phyloP scores from a whole-genome alignment of 352 stramenopile species.

The Thalassiosira mediterranea region DNA sequence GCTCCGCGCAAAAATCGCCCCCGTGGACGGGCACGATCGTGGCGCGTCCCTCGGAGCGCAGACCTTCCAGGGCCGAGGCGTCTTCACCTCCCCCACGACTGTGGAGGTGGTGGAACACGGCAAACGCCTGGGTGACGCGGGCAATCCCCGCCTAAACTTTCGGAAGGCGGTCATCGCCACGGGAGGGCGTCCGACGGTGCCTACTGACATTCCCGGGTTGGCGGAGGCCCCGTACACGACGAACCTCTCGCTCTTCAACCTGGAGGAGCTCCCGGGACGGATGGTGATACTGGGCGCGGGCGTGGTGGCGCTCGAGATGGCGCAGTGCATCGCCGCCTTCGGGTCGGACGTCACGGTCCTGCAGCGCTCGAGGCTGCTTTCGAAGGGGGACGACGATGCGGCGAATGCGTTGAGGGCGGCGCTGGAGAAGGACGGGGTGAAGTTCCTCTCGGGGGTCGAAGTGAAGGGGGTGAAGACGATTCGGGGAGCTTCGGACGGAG shows the following conservation, averaged over 20 bases:
- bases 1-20: slow-evolving; percentile 82
- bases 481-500: slow-evolving; percentile 1
- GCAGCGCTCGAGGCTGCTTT: slow-evolving; percentile 63
- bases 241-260: slow-evolving; percentile 87
- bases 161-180: slow-evolving; percentile 86
- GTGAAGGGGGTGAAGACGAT: slow-evolving; percentile 48
- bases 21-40: slow-evolving; percentile 83
- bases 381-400: slow-evolving; percentile 81
- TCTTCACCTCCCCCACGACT: slow-evolving; percentile 69
- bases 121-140: slow-evolving; percentile 32
- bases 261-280: slow-evolving; percentile 76
- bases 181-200: slow-evolving; percentile 79
- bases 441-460: slow-evolving; percentile 64
- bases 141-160: slow-evolving; percentile 77
- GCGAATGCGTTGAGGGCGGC: slow-evolving; percentile 66
- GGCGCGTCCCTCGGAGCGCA: slow-evolving; percentile 65
- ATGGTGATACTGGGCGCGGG: slow-evolving; percentile 86
- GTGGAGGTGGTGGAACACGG: slow-evolving; percentile 70
- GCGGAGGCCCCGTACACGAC: slow-evolving; percentile 75
- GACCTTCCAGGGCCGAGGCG: slow-evolving; percentile 71
- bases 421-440: slow-evolving; percentile 82
- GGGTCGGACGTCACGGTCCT: slow-evolving; percentile 84
- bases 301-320: slow-evolving; percentile 88
- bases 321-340: slow-evolving; percentile 85
- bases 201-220: slow-evolving; percentile 73